Evolutionary conservation across 257 asterid genomes (phyloP).

Genomic region (Cruciata laevipes): DNA sequence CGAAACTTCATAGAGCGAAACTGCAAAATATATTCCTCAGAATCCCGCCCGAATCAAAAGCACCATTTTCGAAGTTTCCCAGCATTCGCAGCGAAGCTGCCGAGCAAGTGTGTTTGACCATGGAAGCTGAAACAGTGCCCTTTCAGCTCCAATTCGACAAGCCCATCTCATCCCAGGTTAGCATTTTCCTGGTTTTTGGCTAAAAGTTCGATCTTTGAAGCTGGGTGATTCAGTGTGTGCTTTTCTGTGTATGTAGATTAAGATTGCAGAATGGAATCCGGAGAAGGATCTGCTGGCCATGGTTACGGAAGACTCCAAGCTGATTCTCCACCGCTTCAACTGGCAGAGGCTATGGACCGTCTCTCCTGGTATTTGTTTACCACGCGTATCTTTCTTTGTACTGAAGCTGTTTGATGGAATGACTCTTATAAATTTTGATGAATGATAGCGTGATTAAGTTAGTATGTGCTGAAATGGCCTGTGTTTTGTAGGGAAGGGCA

Average conservation of each 20-base stretch:
- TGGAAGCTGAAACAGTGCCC: constrained; percentile 66
- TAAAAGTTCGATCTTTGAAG: neutral
- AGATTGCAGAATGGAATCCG: constrained; percentile 96
- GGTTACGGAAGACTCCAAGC: constrained; percentile 87
- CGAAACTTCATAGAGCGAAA: neutral
- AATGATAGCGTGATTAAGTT: neutral
- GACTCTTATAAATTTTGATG: neutral
- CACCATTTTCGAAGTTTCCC: neutral
- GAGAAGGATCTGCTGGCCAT: constrained; percentile 91
- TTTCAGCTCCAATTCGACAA: constrained; percentile 96
- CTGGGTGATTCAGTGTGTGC: neutral
- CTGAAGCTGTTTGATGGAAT: constrained; percentile 1
- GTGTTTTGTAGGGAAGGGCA: constrained; percentile 48
- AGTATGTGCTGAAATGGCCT: neutral
- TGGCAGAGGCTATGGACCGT: constrained; percentile 98
- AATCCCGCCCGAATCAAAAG: neutral
- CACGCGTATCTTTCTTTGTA: neutral
- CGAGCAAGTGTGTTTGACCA: constrained; percentile 1
- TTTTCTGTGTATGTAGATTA: constrained; percentile 39
- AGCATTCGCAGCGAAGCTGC: neutral
- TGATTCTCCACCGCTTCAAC: constrained; percentile 92
- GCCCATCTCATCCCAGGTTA: constrained; percentile 75
- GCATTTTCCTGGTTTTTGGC: neutral
- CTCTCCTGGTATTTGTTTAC: constrained; percentile 48
- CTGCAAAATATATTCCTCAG: neutral